Percentiles rank a stretch among this genome's conserved stretches.
phyloP scores from a whole-genome alignment of 495 filamentous ascomycete genomes.

The Trichoderma parareesei region DNA sequence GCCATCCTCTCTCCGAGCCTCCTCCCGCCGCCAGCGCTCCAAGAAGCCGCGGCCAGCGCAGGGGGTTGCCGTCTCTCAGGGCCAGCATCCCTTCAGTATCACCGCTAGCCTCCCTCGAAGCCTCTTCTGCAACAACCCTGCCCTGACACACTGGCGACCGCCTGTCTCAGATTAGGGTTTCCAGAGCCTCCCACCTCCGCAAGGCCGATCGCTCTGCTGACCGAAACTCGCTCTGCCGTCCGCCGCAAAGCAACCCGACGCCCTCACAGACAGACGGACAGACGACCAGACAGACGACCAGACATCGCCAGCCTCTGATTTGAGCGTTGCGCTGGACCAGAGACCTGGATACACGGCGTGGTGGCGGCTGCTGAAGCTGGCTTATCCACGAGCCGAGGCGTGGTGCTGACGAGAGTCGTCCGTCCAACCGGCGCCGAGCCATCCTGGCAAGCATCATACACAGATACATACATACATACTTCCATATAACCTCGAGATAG shows the following conservation, averaged over 20 bases:
- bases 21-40: no score
- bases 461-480: no score
- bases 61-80: not conserved
- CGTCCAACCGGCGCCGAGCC: conserved; percentile 13
- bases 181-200: conserved; percentile 8
- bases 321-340: not conserved
- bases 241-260: not conserved
- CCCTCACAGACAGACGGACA: not conserved
- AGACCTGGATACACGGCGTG: not conserved
- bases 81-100: conserved; percentile 6
- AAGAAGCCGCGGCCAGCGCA: not conserved
- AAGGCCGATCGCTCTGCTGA: not conserved
- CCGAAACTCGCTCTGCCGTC: not conserved
- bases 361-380: not conserved
- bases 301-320: not conserved
- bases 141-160: conserved; percentile 7
- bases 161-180: conserved; percentile 10
- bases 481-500: not conserved
- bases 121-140: conserved; percentile 8
- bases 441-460: conserved; percentile 20
- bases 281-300: not conserved
- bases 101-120: conserved; percentile 5
- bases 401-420: not conserved
- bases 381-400: not conserved
- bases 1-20: no score